Evolutionary conservation across 2,329 filamentous ascomycete genomes (phyloP), one percentile per base, ranked within the genome.

Genomic region (Alternaria arborescens): DNA sequence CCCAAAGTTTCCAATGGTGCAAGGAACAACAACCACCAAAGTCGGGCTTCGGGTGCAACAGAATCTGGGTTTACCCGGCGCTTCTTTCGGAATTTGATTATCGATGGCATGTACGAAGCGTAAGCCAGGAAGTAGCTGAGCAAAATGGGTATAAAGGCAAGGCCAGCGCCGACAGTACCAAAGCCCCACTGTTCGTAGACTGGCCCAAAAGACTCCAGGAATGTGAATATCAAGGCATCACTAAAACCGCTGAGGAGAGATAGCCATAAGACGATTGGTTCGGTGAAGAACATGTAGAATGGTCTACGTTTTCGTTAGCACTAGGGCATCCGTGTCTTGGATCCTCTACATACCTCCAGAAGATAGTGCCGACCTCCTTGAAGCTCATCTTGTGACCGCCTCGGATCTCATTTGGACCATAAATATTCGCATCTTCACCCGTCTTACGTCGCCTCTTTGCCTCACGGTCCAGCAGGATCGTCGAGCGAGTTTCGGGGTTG

Each of bases 211-310:
- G 87, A 89, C 73, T 92, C 88, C 52, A 92, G 87, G 73, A 90
- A 91, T 78, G 90, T 91, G 81, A 92, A 93, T 78, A 92, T 92
- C 4, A 93, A 84, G 3, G 89, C 89, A 60, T 92, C 90, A 10
- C 86, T 88, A 81, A 92, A 92, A 32, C 90, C 90, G 3, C 86
- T 89, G 5, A 92, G 86, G 0, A 92, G 83, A 1, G 90, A 92
- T 5, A 92, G 81, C 38, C 85, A 86, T 16, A 90, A 80, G 11
- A 92, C 90, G 60, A 92, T 92, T 5, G 90, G 90, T 78, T 92
- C 90, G 1, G 87, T 90, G 34, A 90, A 64, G 74, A 92, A 90
- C 87, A 92, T 91, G 70, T 85, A 85, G 78, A 91, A 92, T 0
- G 90, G 89, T 0, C 90, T 87, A 36, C 77, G 69, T 41, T 26